Conservation (phyloP, 345 rosid genomes). For the Brassica juncea region DNA sequence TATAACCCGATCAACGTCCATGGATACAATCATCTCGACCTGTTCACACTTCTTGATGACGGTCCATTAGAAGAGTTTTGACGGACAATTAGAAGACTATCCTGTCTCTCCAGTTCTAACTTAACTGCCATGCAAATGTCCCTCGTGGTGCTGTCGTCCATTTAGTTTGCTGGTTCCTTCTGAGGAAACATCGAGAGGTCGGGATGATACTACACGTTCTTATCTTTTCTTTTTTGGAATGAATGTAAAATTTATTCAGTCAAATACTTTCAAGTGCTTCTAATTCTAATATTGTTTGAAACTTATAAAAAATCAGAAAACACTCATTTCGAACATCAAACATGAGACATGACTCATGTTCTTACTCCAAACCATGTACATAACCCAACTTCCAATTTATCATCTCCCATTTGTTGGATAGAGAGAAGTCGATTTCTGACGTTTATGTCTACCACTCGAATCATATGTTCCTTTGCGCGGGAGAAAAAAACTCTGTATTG, state of each 20-base stretch:
- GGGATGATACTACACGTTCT: conserved; percentile 24
- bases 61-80: neutral
- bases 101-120: neutral
- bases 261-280: too few species aligned
- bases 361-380: too few species aligned
- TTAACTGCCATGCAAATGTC: conserved; percentile 68
- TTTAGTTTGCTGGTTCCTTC: conserved; percentile 76
- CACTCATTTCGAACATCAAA: too few species aligned
- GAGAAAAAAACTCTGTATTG: too few species aligned
- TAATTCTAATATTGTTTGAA: too few species aligned
- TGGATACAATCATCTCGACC: neutral
- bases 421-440: too few species aligned
- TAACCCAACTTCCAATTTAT: too few species aligned
- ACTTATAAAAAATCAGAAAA: too few species aligned
- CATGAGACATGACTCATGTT: too few species aligned
- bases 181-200: conserved; percentile 43
- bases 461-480: too few species aligned
- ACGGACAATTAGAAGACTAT: neutral
- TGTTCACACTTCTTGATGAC: neutral
- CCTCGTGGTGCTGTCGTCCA: conserved; percentile 68
- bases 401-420: too few species aligned
- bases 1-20: neutral
- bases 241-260: neutral
- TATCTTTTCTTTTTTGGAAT: conserved; percentile 51
- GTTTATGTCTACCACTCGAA: too few species aligned